phyloP scores from a whole-genome alignment of 768 basidiomycete species.

The Sarcodon sp. region DNA sequence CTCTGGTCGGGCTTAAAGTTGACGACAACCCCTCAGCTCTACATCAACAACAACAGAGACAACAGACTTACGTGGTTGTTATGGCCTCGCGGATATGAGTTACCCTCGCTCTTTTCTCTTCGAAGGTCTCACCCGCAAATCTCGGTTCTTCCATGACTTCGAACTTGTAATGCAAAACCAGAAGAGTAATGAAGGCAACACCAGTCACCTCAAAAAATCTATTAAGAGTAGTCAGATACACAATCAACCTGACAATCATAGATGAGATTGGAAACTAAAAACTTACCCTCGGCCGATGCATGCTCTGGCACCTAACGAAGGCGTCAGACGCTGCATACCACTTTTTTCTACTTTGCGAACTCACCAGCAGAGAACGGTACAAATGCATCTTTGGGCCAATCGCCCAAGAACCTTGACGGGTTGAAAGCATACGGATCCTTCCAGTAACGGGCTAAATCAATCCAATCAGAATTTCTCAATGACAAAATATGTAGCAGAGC shows the following conservation, averaged over 20 bases:
- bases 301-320: slow-evolving; percentile 22
- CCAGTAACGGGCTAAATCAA: slow-evolving; percentile 21
- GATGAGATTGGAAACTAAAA: neutral
- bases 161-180: slow-evolving; percentile 33
- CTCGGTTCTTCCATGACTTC: slow-evolving; percentile 7
- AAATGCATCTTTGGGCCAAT: slow-evolving; percentile 44
- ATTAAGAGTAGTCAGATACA: slow-evolving; percentile 14
- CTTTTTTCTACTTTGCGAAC: slow-evolving; percentile 1
- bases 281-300: slow-evolving; percentile 31
- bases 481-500: neutral
- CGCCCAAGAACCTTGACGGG: slow-evolving; percentile 34
- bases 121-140: too few species aligned
- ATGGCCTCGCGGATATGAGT: too few species aligned
- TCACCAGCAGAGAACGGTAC: slow-evolving; percentile 35
- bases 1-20: too few species aligned
- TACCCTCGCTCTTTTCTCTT: too few species aligned
- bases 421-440: slow-evolving; percentile 22
- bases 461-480: neutral
- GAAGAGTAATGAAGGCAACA: slow-evolving; percentile 34
- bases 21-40: too few species aligned
- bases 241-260: neutral
- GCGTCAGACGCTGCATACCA: neutral
- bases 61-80: too few species aligned
- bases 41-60: too few species aligned
- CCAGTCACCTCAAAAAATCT: slow-evolving; percentile 37